Conservation (phyloP, 352 stramenopile genomes). For the Pythium pyrilobum region DNA sequence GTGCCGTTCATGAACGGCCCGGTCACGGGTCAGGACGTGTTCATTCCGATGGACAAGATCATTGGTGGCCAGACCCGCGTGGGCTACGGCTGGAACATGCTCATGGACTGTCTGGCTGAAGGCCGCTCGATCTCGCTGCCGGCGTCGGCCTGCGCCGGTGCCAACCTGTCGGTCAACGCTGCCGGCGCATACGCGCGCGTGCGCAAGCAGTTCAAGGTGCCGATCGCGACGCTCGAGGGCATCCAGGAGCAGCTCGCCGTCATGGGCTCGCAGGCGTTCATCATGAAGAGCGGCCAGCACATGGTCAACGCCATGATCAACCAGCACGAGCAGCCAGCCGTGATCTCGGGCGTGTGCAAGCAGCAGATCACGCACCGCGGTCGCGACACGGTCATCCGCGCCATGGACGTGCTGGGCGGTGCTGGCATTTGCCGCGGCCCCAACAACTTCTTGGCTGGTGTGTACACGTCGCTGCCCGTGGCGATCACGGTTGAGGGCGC, state of each 20-base stretch:
- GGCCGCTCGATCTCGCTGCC: conserved; percentile 96
- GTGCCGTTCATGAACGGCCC: conserved; percentile 98
- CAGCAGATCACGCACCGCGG: conserved; percentile 97
- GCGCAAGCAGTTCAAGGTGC: conserved; percentile 98
- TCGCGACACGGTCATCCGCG: conserved; percentile 93
- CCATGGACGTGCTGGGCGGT: conserved; percentile 97
- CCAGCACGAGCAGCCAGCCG: conserved; percentile 97
- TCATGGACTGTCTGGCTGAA: conserved; percentile 98
- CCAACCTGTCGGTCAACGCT: conserved; percentile 89
- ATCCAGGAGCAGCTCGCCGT: conserved; percentile 96
- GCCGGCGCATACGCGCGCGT: conserved; percentile 95
- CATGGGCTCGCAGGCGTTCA: conserved; percentile 92
- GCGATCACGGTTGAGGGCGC: conserved; percentile 97
- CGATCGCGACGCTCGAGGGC: conserved; percentile 96
- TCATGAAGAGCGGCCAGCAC: conserved; percentile 93
- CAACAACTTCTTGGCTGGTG: conserved; percentile 95
- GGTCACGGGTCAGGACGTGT: conserved; percentile 95
- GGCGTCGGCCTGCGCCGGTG: conserved; percentile 90
- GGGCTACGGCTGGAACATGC: conserved; percentile 99
- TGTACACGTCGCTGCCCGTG: conserved; percentile 96
- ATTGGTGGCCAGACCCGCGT: conserved; percentile 95
- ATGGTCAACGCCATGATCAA: conserved; percentile 99
- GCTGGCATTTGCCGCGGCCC: conserved; percentile 96
- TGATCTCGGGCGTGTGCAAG: conserved; percentile 98
- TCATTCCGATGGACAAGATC: conserved; percentile 97